Conservation (phyloP, 176 grass and related monocot species). For the Oryza nivara region DNA sequence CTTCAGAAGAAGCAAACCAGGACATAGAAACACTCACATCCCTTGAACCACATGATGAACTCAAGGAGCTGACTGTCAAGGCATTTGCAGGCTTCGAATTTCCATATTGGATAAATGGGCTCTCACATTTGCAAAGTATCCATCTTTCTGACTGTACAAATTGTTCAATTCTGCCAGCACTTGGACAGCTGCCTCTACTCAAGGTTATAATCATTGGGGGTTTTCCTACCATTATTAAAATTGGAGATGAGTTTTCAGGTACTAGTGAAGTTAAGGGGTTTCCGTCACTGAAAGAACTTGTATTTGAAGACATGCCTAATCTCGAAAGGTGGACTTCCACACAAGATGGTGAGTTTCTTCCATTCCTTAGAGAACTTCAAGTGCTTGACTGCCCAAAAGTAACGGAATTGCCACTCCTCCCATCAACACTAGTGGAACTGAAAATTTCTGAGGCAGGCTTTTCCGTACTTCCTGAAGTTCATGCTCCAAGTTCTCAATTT, state of each 20-base stretch:
- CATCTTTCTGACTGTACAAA: slow-evolving; percentile 64
- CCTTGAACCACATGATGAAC: slow-evolving; percentile 57
- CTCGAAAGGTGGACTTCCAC: slow-evolving; percentile 53
- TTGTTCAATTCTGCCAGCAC: slow-evolving; percentile 54
- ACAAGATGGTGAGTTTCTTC: slow-evolving; percentile 49
- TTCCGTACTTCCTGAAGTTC: slow-evolving; percentile 54
- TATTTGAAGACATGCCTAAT: slow-evolving; percentile 58
- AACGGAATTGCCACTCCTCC: slow-evolving; percentile 53
- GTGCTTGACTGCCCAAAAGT: slow-evolving; percentile 50
- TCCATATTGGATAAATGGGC: slow-evolving; percentile 62
- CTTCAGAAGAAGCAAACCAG: slow-evolving; percentile 21
- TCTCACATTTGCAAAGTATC: slow-evolving; percentile 64
- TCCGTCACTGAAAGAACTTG: slow-evolving; percentile 60
- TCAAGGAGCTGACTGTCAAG: slow-evolving; percentile 63
- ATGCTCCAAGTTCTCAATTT: slow-evolving; percentile 14
- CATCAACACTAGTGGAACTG: slow-evolving; percentile 55
- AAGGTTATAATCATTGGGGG: slow-evolving; percentile 58
- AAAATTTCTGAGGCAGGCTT: slow-evolving; percentile 62
- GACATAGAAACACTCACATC: slow-evolving; percentile 50
- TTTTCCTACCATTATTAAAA: slow-evolving; percentile 47
- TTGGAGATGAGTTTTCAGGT: slow-evolving; percentile 63
- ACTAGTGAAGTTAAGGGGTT: slow-evolving; percentile 44
- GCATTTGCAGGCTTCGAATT: slow-evolving; percentile 59
- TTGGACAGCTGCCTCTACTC: slow-evolving; percentile 66
- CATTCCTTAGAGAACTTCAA: slow-evolving; percentile 58